These are phyloP conservation scores for Centaurea solstitialis DNA, from an alignment of 129 eudicot genomes.

Conservation along the genomic window DNA sequence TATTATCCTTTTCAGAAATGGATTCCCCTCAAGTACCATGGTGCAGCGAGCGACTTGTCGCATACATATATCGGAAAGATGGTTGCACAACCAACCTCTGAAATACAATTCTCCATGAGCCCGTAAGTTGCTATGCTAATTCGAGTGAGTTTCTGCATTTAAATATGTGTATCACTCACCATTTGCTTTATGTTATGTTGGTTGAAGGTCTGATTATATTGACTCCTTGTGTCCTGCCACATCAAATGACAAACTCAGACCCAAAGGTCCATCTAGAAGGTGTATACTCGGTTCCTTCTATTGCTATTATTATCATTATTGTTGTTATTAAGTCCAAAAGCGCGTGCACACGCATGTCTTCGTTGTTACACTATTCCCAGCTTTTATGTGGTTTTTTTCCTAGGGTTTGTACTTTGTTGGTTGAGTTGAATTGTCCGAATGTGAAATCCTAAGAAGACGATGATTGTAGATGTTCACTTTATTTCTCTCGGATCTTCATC, in stretches of 20 bases:
- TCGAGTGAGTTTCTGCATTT: not conserved
- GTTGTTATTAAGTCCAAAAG: not conserved
- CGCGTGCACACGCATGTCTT: not conserved
- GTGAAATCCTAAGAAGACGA: not conserved
- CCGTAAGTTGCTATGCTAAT: slow-evolving; percentile 46
- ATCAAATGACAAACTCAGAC: slow-evolving; percentile 39
- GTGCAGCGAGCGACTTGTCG: slow-evolving; percentile 50
- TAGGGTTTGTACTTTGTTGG: not conserved
- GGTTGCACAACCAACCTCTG: slow-evolving; percentile 46
- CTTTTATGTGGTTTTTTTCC: not conserved
- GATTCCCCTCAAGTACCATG: slow-evolving; percentile 77
- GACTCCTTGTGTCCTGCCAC: slow-evolving; percentile 72
- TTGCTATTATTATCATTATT: not conserved
- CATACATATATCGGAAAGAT: slow-evolving; percentile 46
- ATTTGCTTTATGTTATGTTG: slow-evolving; percentile 19
- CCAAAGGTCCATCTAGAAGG: slow-evolving; percentile 61
- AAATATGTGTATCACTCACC: not conserved
- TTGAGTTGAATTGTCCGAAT: not conserved
- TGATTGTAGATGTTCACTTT: not conserved
- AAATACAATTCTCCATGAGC: slow-evolving; percentile 59
- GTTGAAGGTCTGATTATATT: slow-evolving; percentile 66
- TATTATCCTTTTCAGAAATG: slow-evolving; percentile 49
- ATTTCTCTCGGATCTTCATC: not conserved
- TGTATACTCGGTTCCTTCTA: slow-evolving; percentile 12
- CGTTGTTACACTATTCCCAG: not conserved